Evolutionary conservation across 768 basidiomycete genomes (phyloP).

Genomic region (Leccinum imitatum): DNA sequence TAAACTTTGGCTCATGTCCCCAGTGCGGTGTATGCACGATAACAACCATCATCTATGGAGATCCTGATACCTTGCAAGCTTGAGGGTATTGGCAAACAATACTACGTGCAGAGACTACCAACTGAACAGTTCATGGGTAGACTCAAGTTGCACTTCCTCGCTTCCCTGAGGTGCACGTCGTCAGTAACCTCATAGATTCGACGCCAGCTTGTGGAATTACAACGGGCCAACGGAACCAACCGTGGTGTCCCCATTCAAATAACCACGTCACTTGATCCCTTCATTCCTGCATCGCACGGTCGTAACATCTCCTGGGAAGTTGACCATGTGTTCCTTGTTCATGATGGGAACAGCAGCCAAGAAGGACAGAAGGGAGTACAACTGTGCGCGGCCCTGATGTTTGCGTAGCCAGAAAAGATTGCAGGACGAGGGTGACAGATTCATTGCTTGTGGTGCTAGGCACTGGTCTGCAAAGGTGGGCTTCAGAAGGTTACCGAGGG

Average conservation of each 20-base stretch:
- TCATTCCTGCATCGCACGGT: background rate
- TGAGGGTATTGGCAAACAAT: background rate
- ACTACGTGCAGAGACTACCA: background rate
- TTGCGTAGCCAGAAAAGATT: constrained; percentile 36
- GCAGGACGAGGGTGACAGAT: background rate
- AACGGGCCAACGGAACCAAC: background rate
- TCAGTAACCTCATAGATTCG: background rate
- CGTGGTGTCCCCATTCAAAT: no score
- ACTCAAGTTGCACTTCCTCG: background rate
- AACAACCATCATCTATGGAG: background rate
- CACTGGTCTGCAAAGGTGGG: background rate
- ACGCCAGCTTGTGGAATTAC: background rate
- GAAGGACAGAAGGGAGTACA: constrained; percentile 77
- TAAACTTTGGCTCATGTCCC: background rate
- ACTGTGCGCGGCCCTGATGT: constrained; percentile 74
- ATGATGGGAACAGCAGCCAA: constrained; percentile 27
- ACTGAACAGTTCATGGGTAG: background rate
- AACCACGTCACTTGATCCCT: constrained; percentile 4
- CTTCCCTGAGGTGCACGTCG: background rate
- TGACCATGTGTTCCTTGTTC: constrained; percentile 1
- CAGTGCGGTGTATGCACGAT: background rate
- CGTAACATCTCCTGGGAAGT: background rate
- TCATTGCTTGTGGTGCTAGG: constrained; percentile 2
- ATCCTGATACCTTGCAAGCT: background rate
- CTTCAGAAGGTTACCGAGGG: constrained; percentile 10